These are phyloP conservation scores for Nicotiana tomentosiformis DNA, from an alignment of 257 asterid genomes.

Conservation along the genomic window DNA sequence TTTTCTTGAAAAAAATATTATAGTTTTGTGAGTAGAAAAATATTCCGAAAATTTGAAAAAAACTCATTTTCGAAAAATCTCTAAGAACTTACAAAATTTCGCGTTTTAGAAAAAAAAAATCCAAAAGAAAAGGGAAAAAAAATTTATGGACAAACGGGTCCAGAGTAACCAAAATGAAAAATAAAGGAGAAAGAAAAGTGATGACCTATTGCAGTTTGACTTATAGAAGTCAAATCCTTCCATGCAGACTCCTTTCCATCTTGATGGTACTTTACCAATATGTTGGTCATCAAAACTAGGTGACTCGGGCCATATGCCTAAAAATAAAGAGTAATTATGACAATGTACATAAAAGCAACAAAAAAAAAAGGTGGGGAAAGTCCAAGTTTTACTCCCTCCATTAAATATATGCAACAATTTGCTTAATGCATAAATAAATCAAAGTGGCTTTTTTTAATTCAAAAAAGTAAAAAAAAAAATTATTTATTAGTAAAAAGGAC, in stretches of 20 bases:
- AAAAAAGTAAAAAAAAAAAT: not conserved
- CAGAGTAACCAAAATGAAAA: not conserved
- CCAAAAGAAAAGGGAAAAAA: too few relatives aligned
- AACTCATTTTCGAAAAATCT: too few relatives aligned
- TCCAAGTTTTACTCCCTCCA: too few relatives aligned
- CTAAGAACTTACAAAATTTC: too few relatives aligned
- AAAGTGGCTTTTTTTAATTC: not conserved
- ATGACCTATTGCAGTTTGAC: slow-evolving; percentile 64
- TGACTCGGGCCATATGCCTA: slow-evolving; percentile 90
- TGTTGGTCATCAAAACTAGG: slow-evolving; percentile 55
- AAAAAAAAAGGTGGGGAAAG: too few relatives aligned
- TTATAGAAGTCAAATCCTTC: slow-evolving; percentile 51
- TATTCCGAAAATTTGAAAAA: too few relatives aligned
- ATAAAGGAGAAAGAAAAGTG: not conserved
- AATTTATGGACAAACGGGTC: too few relatives aligned
- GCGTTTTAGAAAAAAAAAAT: too few relatives aligned
- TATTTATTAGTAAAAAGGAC: slow-evolving; percentile 19
- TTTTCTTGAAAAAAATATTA: too few relatives aligned
- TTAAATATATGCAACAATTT: not conserved
- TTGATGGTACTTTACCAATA: slow-evolving; percentile 56
- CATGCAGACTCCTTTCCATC: slow-evolving; percentile 84
- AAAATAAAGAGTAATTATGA: not conserved
- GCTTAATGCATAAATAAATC: too few relatives aligned
- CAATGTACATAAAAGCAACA: too few relatives aligned
- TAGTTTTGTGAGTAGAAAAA: too few relatives aligned